phyloP scores from a whole-genome alignment of 768 basidiomycete genomes.

The Termitomyces sp. region DNA sequence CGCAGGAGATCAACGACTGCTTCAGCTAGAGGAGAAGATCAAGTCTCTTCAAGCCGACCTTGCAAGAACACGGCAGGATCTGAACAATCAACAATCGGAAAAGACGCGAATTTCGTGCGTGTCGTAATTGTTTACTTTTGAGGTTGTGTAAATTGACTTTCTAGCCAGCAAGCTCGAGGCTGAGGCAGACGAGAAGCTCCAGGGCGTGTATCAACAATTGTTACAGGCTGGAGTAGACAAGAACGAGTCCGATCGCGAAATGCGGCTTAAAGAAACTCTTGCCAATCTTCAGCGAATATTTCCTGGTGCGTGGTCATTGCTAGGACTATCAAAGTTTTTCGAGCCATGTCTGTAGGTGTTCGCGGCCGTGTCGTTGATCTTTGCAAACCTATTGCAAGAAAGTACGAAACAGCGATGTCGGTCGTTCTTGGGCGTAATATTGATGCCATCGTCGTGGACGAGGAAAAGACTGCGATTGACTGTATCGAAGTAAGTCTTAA shows the following conservation, averaged over 20 bases:
- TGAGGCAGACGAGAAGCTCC: conserved; percentile 90
- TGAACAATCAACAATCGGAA: conserved; percentile 86
- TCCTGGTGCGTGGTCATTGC: conserved; percentile 50
- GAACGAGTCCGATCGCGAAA: conserved; percentile 83
- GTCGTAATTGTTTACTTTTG: not conserved
- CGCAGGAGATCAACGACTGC: not conserved
- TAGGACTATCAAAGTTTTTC: not conserved
- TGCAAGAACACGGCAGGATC: conserved; percentile 64
- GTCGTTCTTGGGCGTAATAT: conserved; percentile 93
- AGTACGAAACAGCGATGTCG: conserved; percentile 89
- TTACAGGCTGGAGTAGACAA: conserved; percentile 88
- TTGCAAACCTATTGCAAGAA: conserved; percentile 89
- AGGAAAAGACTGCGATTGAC: conserved; percentile 95
- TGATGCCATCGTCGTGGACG: conserved; percentile 94
- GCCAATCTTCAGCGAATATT: conserved; percentile 84
- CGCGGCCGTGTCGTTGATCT: conserved; percentile 90
- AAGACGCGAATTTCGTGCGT: conserved; percentile 72
- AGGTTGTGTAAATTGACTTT: not conserved
- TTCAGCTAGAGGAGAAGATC: conserved; percentile 61
- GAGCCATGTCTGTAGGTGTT: conserved; percentile 53
- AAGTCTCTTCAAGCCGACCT: conserved; percentile 56
- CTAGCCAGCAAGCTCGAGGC: conserved; percentile 75
- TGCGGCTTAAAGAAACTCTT: conserved; percentile 81
- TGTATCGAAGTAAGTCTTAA: conserved; percentile 78
- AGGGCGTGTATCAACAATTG: conserved; percentile 77